Evolutionary conservation across 176 grass and related monocot species (phyloP).

Genomic region (Urochloa ruziziensis): DNA sequence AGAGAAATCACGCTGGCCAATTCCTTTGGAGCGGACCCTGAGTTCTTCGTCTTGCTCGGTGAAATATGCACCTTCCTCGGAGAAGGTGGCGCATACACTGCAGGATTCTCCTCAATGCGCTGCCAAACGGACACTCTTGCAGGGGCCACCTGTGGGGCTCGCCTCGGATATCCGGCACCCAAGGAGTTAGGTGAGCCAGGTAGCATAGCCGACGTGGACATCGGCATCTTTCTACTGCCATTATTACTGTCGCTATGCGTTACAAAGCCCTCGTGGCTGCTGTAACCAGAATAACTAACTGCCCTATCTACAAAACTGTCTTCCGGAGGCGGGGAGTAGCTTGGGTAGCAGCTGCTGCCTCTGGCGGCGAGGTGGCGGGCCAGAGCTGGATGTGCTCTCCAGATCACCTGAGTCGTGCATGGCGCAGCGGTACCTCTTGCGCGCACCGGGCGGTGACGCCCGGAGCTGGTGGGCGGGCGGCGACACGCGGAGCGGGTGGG

Average conservation of each 20-base stretch:
- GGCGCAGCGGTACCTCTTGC: constrained; percentile 36
- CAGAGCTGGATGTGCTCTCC: constrained; percentile 56
- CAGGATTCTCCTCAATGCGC: constrained; percentile 71
- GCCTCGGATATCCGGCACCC: constrained; percentile 19
- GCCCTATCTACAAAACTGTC: constrained; percentile 45
- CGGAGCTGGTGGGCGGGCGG: not conserved
- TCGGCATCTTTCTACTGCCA: constrained; percentile 56
- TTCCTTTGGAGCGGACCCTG: constrained; percentile 31
- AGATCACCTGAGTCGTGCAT: constrained; percentile 24
- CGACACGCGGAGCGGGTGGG: constrained; percentile 1
- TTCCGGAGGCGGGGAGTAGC: constrained; percentile 13
- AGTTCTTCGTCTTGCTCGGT: constrained; percentile 38
- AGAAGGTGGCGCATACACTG: constrained; percentile 34
- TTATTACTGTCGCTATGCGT: constrained; percentile 50
- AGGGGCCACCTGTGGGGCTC: constrained; percentile 32
- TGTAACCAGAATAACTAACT: constrained; percentile 14
- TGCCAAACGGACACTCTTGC: constrained; percentile 83
- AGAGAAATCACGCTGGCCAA: constrained; percentile 27
- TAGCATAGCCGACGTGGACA: not conserved
- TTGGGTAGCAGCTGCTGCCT: constrained; percentile 21
- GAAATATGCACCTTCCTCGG: constrained; percentile 32
- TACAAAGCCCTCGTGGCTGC: constrained; percentile 5
- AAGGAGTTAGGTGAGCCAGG: constrained; percentile 20
- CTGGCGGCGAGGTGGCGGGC: constrained; percentile 16
- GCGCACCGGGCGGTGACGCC: not conserved